phyloP scores from a whole-genome alignment of 345 rosid genomes.

The Sisymbrium altissimum region DNA sequence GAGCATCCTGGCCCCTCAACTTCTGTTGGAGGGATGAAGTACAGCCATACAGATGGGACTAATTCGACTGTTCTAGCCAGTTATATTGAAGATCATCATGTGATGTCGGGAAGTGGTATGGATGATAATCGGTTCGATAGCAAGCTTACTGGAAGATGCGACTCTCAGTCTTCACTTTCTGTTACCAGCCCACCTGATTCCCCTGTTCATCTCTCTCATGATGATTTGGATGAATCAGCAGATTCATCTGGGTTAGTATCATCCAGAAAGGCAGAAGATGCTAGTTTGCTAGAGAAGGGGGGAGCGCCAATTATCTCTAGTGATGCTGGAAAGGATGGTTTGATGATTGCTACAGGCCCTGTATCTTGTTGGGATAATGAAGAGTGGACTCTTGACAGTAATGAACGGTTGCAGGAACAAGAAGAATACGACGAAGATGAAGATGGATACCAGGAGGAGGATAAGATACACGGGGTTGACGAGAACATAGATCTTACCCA shows the following conservation, averaged over 20 bases:
- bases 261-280: slow-evolving; percentile 46
- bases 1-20: slow-evolving; percentile 57
- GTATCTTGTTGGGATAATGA: slow-evolving; percentile 74
- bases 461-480: slow-evolving; percentile 70
- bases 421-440: slow-evolving; percentile 96
- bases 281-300: slow-evolving; percentile 33
- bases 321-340: slow-evolving; percentile 47
- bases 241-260: slow-evolving; percentile 51
- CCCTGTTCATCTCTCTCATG: slow-evolving; percentile 87
- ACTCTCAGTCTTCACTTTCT: slow-evolving; percentile 92
- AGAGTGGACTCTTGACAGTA: slow-evolving; percentile 75
- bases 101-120: slow-evolving; percentile 34
- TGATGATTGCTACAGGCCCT: slow-evolving; percentile 45
- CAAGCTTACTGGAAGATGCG: slow-evolving; percentile 54
- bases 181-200: slow-evolving; percentile 94
- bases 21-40: slow-evolving; percentile 42
- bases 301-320: slow-evolving; percentile 41
- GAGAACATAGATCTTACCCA: slow-evolving; percentile 51
- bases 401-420: slow-evolving; percentile 71
- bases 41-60: slow-evolving; percentile 41
- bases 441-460: slow-evolving; percentile 82
- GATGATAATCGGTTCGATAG: slow-evolving; percentile 46
- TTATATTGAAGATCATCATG: slow-evolving; percentile 45
- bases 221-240: slow-evolving; percentile 86
- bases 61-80: slow-evolving; percentile 44